Conservation (phyloP, 1,139 yeast genomes). For the Yamadazyma jaroonii region DNA sequence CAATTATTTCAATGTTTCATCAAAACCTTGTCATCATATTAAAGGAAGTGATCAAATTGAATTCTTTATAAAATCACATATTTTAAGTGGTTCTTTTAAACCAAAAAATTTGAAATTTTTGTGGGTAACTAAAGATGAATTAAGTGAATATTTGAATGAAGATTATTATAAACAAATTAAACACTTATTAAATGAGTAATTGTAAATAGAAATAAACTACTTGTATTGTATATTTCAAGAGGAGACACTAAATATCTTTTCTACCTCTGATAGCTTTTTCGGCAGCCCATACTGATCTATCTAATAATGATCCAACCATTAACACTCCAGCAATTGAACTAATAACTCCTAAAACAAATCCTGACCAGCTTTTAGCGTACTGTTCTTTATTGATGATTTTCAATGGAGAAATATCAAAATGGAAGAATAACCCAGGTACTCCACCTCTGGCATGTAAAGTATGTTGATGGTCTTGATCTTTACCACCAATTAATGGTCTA, state of each 20-base stretch:
- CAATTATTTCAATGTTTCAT: slow-evolving; percentile 87
- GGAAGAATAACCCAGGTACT: slow-evolving; percentile 81
- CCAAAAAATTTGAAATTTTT: slow-evolving; percentile 51
- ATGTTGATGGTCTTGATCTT: slow-evolving; percentile 87
- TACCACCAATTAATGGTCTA: slow-evolving; percentile 80
- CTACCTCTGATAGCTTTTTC: slow-evolving; percentile 75
- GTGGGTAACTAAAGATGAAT: slow-evolving; percentile 87
- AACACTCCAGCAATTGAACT: slow-evolving; percentile 92
- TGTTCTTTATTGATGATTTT: slow-evolving; percentile 85
- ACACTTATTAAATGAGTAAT: slow-evolving; percentile 49
- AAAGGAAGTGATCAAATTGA: slow-evolving; percentile 35
- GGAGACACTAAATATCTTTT: slow-evolving; percentile 49
- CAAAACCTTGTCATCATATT: slow-evolving; percentile 77
- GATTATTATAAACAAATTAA: slow-evolving; percentile 55
- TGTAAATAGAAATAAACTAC: not conserved
- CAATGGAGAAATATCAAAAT: slow-evolving; percentile 90
- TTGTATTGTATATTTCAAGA: not conserved
- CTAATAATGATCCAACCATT: slow-evolving; percentile 87
- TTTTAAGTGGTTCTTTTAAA: slow-evolving; percentile 79
- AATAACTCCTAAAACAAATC: slow-evolving; percentile 79
- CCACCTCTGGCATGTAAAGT: slow-evolving; percentile 87
- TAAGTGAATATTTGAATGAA: slow-evolving; percentile 50
- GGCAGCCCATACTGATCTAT: slow-evolving; percentile 86
- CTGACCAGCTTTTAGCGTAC: slow-evolving; percentile 77
- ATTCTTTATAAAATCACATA: slow-evolving; percentile 82